Conservation (phyloP, 768 basidiomycete species). For the Vishniacozyma victoriae region DNA sequence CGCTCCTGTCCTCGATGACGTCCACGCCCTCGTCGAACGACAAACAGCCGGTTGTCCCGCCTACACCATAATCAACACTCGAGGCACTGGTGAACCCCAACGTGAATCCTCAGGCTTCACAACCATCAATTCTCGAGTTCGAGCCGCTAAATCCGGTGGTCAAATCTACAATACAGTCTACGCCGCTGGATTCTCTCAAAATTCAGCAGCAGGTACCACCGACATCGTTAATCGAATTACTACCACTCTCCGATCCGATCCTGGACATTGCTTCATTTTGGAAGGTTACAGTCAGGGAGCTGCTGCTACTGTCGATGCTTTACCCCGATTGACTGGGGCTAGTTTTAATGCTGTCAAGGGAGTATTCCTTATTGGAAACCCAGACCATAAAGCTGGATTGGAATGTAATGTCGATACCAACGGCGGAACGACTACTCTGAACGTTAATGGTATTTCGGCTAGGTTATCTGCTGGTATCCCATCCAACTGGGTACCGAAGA, state of each 20-base stretch:
- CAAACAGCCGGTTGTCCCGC: not conserved
- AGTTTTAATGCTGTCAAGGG: constrained; percentile 22
- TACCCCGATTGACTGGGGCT: constrained; percentile 6
- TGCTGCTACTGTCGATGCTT: constrained; percentile 19
- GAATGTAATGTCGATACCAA: constrained; percentile 16
- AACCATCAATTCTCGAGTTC: constrained; percentile 13
- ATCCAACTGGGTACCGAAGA: constrained; percentile 16
- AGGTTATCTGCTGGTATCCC: constrained; percentile 9
- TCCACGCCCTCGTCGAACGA: not conserved
- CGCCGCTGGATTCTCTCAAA: constrained; percentile 14
- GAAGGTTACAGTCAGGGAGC: constrained; percentile 25
- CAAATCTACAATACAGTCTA: constrained; percentile 19
- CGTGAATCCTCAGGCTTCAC: constrained; percentile 16
- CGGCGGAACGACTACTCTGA: constrained; percentile 16
- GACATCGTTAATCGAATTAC: constrained; percentile 13
- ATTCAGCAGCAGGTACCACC: constrained; percentile 12
- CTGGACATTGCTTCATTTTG: constrained; percentile 14
- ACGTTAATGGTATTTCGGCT: constrained; percentile 14
- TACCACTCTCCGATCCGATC: constrained; percentile 6
- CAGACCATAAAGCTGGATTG: constrained; percentile 7
- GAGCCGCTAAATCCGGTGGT: constrained; percentile 7
- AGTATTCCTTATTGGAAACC: constrained; percentile 24
- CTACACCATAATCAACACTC: constrained; percentile 26
- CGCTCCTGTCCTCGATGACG: not conserved
- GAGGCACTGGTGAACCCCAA: constrained; percentile 20